Evolutionary conservation across 116 monocot species (phyloP), one percentile per base, ranked within the genome.

Genomic region (Posidonia oceanica): DNA sequence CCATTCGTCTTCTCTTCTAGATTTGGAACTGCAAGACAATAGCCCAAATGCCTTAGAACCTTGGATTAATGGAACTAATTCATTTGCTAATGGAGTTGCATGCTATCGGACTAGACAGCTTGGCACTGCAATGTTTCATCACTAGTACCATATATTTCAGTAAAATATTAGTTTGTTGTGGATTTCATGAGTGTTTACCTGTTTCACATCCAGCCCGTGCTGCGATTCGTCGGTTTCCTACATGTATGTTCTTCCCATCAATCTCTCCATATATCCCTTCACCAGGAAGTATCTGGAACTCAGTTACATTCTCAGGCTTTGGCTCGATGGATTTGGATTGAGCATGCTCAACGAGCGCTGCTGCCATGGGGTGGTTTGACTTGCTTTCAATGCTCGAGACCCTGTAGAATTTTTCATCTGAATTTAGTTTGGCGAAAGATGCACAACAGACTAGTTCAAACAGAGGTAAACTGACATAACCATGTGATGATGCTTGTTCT

Each of bases 341-440:
- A 53, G 93, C 89, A 76, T 92, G 69, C 20, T 92, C 83, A 53
- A 87, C 80, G 4, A 98, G 82, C 22, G 93, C 89, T 14, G 92
- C 69, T 53, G 97, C 92, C 92, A 98, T 92, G 29, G 97, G 97
- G 69, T 98, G 97, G 71, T 84, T 92, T 55, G 97, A 98, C 76
- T 92, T 98, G 67, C 92, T 85, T 78, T 98, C 97, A 18, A 93
- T 72, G 72, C 97, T 92, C 70, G 93, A 81, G 51, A 93, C 86
- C 97, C 96, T 96, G 85, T 15, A 72, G 52, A 75, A 64, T 15
- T 42, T 14, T 13, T 12, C 20, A 63, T 41, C 39, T 2, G 18
- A 65, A 65, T 40, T 65, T 40, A 40, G 42, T 36, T 41, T 8
- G 0, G 14, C 36, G 23, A 36, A 37, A 23, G 4, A 63, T 3